These are phyloP conservation scores for Periglandula ipomoeae DNA, from an alignment of 2,329 filamentous ascomycete genomes.

Conservation along the genomic window DNA sequence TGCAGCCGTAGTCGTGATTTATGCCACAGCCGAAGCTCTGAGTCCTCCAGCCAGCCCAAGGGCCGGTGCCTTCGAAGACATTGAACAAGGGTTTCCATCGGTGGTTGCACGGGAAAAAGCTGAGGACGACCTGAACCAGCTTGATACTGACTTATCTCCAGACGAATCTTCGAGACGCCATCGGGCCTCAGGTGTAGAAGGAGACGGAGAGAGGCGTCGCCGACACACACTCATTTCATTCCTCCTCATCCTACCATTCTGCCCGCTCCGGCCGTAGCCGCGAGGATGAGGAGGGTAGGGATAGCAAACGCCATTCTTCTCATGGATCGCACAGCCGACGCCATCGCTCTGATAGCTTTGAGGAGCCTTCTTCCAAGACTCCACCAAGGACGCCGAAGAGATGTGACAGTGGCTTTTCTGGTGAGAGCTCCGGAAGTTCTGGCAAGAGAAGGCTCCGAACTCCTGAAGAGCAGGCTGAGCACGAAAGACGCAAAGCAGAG, in stretches of 20 bases:
- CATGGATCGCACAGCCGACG: constrained; percentile 21
- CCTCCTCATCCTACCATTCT: constrained; percentile 24
- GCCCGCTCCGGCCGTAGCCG: constrained; percentile 21
- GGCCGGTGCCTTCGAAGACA: constrained; percentile 11
- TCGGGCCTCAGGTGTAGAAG: constrained; percentile 26
- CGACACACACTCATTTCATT: constrained; percentile 22
- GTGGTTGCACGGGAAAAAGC: neutral
- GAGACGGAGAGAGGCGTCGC: constrained; percentile 30
- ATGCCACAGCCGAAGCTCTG: constrained; percentile 39
- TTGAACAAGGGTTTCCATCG: constrained; percentile 17
- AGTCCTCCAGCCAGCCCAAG: constrained; percentile 30
- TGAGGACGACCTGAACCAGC: constrained; percentile 18
- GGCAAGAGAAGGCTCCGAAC: constrained; percentile 27
- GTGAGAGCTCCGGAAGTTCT: constrained; percentile 28
- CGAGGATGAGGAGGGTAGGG: constrained; percentile 22
- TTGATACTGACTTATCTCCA: constrained; percentile 48
- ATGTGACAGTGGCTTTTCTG: constrained; percentile 37
- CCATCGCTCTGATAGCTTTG: constrained; percentile 28
- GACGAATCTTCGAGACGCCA: constrained; percentile 37
- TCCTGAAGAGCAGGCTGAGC: constrained; percentile 39
- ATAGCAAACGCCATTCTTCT: constrained; percentile 20
- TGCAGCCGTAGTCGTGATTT: constrained; percentile 45
- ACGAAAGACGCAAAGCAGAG: constrained; percentile 41
- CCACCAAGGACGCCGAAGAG: constrained; percentile 31
- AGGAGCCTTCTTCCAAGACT: constrained; percentile 24